Evolutionary conservation across 1,284 basidiomycete genomes (phyloP).

Genomic region (Puccinia horiana): DNA sequence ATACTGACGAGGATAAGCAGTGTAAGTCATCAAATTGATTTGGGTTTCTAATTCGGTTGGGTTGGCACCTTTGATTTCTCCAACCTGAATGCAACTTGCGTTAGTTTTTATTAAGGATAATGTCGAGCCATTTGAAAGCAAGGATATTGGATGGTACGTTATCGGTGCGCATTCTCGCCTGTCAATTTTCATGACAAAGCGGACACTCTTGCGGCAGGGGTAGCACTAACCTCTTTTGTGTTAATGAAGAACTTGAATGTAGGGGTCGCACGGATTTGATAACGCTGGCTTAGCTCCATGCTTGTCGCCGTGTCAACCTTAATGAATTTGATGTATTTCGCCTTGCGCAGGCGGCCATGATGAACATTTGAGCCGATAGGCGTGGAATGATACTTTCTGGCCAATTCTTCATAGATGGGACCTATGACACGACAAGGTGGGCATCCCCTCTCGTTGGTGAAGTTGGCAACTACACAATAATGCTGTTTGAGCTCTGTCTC

Average conservation of each 20-base stretch:
- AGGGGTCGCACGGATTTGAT: slow-evolving; percentile 56
- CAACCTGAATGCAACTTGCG: slow-evolving; percentile 35
- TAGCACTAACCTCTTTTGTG: slow-evolving; percentile 50
- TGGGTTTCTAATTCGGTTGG: slow-evolving; percentile 54
- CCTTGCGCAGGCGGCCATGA: slow-evolving; percentile 13
- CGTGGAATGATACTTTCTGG: slow-evolving; percentile 51
- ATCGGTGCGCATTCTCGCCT: not conserved
- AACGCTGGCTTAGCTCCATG: slow-evolving; percentile 50
- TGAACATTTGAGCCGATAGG: slow-evolving; percentile 35
- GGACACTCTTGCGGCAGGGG: not conserved
- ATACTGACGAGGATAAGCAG: slow-evolving; percentile 53
- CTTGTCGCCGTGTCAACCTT: slow-evolving; percentile 56
- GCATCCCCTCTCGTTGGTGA: slow-evolving; percentile 56
- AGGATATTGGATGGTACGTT: not conserved
- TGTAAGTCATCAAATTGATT: slow-evolving; percentile 55
- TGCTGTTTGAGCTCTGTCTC: slow-evolving; percentile 52
- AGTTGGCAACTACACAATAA: slow-evolving; percentile 56
- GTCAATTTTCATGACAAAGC: slow-evolving; percentile 15
- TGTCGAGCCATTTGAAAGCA: not conserved
- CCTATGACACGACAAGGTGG: slow-evolving; percentile 57
- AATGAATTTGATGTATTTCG: slow-evolving; percentile 54
- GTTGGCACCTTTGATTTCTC: slow-evolving; percentile 57
- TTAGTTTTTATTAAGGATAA: not conserved
- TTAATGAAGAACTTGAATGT: slow-evolving; percentile 56
- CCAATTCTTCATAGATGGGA: slow-evolving; percentile 56